A percentile compares a stretch with the other conserved stretches of the same genome.
These are phyloP conservation scores for Boehmeria nivea DNA, from an alignment of 306 rosid species.

Conservation along the genomic window DNA sequence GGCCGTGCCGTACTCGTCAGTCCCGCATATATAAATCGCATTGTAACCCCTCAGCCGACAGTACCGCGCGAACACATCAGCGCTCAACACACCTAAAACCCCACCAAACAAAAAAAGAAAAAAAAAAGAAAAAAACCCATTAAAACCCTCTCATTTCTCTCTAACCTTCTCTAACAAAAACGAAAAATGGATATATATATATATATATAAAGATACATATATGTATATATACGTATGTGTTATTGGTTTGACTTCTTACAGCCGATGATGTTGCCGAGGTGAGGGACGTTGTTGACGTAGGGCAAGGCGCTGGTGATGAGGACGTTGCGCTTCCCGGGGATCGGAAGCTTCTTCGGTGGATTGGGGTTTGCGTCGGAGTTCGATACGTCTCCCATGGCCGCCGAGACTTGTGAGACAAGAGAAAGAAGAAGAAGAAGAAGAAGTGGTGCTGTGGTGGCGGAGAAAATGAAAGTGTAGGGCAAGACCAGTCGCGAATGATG, in stretches of 20 bases:
- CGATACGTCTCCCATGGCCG: conserved; percentile 31
- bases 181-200: not conserved
- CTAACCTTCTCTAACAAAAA: not conserved
- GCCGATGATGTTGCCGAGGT: conserved; percentile 93
- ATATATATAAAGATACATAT: not conserved
- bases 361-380: conserved; percentile 7
- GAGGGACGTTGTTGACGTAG: conserved; percentile 94
- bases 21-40: conserved; percentile 79
- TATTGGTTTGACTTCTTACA: conserved; percentile 22
- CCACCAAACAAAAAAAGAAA: too few species aligned
- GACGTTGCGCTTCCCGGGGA: conserved; percentile 72
- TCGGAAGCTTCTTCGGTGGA: conserved; percentile 53
- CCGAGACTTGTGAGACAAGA: too few species aligned
- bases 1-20: conserved; percentile 92
- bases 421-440: too few species aligned
- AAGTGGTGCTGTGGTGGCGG: too few species aligned
- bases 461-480: too few species aligned
- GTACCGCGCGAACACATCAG: conserved; percentile 87
- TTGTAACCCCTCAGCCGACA: conserved; percentile 83
- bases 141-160: not conserved
- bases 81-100: conserved; percentile 76
- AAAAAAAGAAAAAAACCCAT: not conserved
- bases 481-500: too few species aligned
- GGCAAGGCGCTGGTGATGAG: conserved; percentile 97
- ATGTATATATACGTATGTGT: not conserved